A percentile compares a stretch with the other conserved stretches of the same genome.
Conservation (phyloP, 1,139 yeast species). For the Taphrina flavorubra region DNA sequence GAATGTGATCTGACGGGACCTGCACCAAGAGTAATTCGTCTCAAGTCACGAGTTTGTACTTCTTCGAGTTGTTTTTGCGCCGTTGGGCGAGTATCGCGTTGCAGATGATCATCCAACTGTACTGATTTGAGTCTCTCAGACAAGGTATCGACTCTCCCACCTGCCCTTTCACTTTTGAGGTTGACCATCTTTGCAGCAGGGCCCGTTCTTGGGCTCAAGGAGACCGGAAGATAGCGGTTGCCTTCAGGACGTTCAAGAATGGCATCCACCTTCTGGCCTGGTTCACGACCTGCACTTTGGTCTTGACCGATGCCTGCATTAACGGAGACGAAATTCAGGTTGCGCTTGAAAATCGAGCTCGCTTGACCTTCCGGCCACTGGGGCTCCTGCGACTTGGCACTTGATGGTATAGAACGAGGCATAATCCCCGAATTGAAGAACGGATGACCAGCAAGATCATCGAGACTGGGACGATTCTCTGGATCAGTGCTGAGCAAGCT, state of each 20-base stretch:
- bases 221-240: constrained; percentile 41
- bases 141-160: constrained; percentile 25
- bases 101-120: background rate
- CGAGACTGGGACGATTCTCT: constrained; percentile 75
- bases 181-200: constrained; percentile 36
- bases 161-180: constrained; percentile 11
- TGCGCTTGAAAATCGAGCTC: constrained; percentile 32
- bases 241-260: constrained; percentile 40
- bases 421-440: constrained; percentile 81
- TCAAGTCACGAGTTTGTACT: background rate
- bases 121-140: constrained; percentile 30
- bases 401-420: constrained; percentile 72
- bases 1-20: constrained; percentile 8
- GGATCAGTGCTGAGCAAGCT: constrained; percentile 82
- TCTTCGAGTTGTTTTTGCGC: constrained; percentile 12
- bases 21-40: constrained; percentile 19
- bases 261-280: constrained; percentile 37
- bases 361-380: constrained; percentile 46
- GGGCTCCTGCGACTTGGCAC: constrained; percentile 68
- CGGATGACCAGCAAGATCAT: constrained; percentile 76
- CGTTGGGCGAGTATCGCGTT: background rate
- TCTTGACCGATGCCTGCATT: constrained; percentile 45
- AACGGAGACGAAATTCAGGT: constrained; percentile 36
- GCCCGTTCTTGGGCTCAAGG: constrained; percentile 36
- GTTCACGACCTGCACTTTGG: constrained; percentile 40